Conservation (phyloP, 164 flowering plant genomes). For the Piper betle region DNA sequence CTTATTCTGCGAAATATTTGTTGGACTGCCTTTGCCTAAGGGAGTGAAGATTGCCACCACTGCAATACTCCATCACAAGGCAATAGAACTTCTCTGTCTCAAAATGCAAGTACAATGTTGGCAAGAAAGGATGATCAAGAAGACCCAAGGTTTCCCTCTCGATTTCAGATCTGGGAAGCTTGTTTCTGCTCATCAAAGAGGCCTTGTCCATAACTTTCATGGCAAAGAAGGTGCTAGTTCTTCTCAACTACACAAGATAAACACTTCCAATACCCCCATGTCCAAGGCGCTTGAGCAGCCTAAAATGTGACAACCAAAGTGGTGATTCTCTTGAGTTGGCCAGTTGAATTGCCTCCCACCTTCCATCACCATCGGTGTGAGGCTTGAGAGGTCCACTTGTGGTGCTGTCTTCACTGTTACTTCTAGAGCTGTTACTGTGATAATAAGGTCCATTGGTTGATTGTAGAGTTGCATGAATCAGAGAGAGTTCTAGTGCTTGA, state of each 20-base stretch:
- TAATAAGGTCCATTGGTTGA: conserved; percentile 1
- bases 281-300: conserved; percentile 67
- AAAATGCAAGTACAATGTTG: conserved; percentile 57
- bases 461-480: conserved; percentile 9
- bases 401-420: conserved; percentile 37
- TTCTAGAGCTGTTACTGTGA: conserved; percentile 10
- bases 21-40: conserved; percentile 68
- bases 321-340: conserved; percentile 28
- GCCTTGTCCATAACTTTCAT: conserved; percentile 83
- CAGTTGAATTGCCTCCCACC: conserved; percentile 69
- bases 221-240: conserved; percentile 47
- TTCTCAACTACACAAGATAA: conserved; percentile 54
- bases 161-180: conserved; percentile 55
- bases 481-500: conserved; percentile 7
- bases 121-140: conserved; percentile 74
- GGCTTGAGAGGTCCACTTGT: conserved; percentile 35
- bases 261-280: conserved; percentile 82
- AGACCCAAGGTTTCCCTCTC: conserved; percentile 69
- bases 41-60: conserved; percentile 80
- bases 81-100: conserved; percentile 74
- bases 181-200: conserved; percentile 57
- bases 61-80: conserved; percentile 80
- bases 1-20: conserved; percentile 61
- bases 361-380: conserved; percentile 61
- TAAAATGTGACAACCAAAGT: conserved; percentile 44